Evolutionary conservation across 768 basidiomycete species (phyloP), one percentile per base, ranked within the genome.

Genomic region (Tricholoma saponaceum): DNA sequence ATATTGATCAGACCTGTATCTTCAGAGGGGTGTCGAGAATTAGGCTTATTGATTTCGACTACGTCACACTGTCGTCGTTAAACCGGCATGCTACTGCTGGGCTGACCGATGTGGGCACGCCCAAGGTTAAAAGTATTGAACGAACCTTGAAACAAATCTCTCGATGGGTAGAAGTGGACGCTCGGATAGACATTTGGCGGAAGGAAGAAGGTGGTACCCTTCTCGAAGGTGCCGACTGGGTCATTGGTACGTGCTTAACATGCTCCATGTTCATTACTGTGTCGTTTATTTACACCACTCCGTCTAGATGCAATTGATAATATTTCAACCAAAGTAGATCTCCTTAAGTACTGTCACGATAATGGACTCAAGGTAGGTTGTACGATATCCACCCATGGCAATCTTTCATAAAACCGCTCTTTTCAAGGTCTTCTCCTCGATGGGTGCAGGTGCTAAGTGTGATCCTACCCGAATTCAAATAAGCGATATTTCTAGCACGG

Each of bases 381-480:
- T 18, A 16, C 16, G 26, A 22, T 3, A 28, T 30, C 20, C 59
- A 23, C 12, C 18, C 28, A n/a, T 41, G 13, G 51, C 61, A 12
- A 46, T n/a, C 51, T 10, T 47, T 39, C 18, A 33, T 32, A 18
- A 26, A 1, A 9, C 33, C 14, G 7, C 13, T 56, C 12, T 55
- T 51, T 56, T 39, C 16, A 60, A 90, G 89, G 89, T 95, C 16
- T 97, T 98, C 72, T 93, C 95, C 0, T 94, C 94, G 23, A 97
- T 99, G 94, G 97, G 97, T 26, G 92, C 95, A 3, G 87, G 95
- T 12, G 90, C 95, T 13, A 99, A 98, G 74, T 83, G 82, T 64
- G 97, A 99, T 70, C 95, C 97, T 0, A 96, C 95, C 1, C 84
- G 94, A 39, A 83, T 99, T 23, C 95, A 98, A 71, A 97, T 98